Conservation (phyloP, 2,329 filamentous ascomycete genomes). For the Aureobasidium zeae region DNA sequence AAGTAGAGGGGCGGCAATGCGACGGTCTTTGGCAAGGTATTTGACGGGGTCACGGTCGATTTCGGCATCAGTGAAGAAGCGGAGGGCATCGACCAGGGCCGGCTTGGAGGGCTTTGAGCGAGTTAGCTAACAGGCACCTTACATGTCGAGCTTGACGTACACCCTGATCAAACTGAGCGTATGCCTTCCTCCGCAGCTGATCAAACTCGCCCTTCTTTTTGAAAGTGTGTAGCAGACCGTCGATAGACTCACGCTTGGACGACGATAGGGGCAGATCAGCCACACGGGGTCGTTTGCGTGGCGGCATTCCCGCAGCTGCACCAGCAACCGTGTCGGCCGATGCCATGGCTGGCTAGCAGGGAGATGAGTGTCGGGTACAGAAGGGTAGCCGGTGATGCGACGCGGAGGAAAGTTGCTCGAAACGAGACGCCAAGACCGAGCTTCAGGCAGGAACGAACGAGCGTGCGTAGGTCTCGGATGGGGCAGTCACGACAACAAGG, state of each 20-base stretch:
- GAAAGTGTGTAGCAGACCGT: conserved; percentile 67
- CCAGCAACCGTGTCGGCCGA: conserved; percentile 12
- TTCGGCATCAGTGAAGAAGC: conserved; percentile 57
- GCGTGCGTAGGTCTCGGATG: neutral
- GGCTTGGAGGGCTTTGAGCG: conserved; percentile 56
- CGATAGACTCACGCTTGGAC: conserved; percentile 63
- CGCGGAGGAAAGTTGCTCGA: conserved; percentile 9
- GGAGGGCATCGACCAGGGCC: conserved; percentile 33
- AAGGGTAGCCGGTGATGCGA: neutral
- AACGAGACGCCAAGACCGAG: conserved; percentile 15
- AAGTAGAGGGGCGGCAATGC: conserved; percentile 64
- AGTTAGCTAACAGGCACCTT: neutral
- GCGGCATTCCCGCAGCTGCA: conserved; percentile 21
- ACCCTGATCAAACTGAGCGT: conserved; percentile 63
- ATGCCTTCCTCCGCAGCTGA: conserved; percentile 63
- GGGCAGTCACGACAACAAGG: conserved; percentile 7
- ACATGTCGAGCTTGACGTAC: conserved; percentile 36
- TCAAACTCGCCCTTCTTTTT: conserved; percentile 84
- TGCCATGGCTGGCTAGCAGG: conserved; percentile 17
- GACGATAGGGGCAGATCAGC: conserved; percentile 66
- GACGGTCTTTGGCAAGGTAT: conserved; percentile 62
- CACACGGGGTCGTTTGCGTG: conserved; percentile 56
- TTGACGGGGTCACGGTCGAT: conserved; percentile 61
- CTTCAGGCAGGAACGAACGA: conserved; percentile 11
- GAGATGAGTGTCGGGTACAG: neutral